Evolutionary conservation across 2,329 filamentous ascomycete genomes (phyloP).

Genomic region (Chaetomiaceae sp.): DNA sequence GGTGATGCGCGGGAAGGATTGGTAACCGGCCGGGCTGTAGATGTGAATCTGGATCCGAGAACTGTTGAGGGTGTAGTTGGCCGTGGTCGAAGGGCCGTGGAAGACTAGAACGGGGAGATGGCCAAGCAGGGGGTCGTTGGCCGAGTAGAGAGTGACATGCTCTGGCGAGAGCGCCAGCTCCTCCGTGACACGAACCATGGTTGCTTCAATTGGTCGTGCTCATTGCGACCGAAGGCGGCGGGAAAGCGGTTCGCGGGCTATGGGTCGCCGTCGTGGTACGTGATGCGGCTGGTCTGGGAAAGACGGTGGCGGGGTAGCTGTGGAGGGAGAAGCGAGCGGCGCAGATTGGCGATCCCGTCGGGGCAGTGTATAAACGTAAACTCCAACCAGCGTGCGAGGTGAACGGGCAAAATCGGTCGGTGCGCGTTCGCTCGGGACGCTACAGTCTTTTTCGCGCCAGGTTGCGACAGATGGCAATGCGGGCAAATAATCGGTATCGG

Average conservation of each 20-base stretch:
- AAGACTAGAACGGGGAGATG: slow-evolving; percentile 83
- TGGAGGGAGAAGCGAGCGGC: neutral
- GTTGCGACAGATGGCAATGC: neutral
- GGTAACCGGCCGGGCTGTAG: slow-evolving; percentile 82
- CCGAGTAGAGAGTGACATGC: slow-evolving; percentile 81
- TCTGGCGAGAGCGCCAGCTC: slow-evolving; percentile 76
- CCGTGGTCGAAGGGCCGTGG: slow-evolving; percentile 84
- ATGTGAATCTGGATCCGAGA: slow-evolving; percentile 94
- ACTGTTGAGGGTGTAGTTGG: slow-evolving; percentile 80
- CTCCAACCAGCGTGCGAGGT: neutral
- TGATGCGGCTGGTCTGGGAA: neutral
- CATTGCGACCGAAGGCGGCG: slow-evolving; percentile 32
- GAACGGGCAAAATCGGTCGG: neutral
- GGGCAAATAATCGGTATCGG: neutral
- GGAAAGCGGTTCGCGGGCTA: neutral
- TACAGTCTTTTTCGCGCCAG: slow-evolving; percentile 7
- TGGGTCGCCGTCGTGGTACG: neutral
- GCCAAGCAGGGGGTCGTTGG: slow-evolving; percentile 77
- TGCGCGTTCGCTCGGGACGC: slow-evolving; percentile 9
- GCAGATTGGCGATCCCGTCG: slow-evolving; percentile 6
- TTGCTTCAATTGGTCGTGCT: slow-evolving; percentile 40
- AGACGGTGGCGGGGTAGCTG: neutral
- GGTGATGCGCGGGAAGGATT: slow-evolving; percentile 85
- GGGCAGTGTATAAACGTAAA: neutral
- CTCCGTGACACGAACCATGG: slow-evolving; percentile 79